These are phyloP conservation scores for Ceratopteris richardii DNA, from an alignment of 75 land plant genomes.

Conservation along the genomic window DNA sequence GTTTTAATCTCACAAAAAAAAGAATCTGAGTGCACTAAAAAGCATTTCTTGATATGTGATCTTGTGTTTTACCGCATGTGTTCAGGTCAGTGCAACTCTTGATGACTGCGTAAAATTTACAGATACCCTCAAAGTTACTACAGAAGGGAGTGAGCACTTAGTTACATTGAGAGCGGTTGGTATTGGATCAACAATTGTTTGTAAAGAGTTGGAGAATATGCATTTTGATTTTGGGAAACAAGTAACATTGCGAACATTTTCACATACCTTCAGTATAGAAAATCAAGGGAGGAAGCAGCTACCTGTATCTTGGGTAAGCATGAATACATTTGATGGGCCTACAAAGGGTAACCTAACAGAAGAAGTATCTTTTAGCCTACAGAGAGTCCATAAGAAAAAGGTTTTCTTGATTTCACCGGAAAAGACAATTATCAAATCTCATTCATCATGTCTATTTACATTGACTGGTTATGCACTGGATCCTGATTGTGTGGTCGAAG, in stretches of 20 bases:
- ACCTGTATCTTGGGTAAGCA: slow-evolving; percentile 9
- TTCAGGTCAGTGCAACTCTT: slow-evolving; percentile 20
- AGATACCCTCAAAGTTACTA: slow-evolving; percentile 12
- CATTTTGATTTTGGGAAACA: slow-evolving; percentile 21
- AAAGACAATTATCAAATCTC: slow-evolving; percentile 17
- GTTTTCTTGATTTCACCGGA: slow-evolving; percentile 16
- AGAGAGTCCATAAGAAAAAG: neutral
- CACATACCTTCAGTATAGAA: slow-evolving; percentile 8
- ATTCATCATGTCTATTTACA: slow-evolving; percentile 16
- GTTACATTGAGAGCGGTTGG: slow-evolving; percentile 16
- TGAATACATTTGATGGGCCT: neutral
- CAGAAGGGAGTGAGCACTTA: slow-evolving; percentile 21
- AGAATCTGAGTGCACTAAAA: too few species aligned
- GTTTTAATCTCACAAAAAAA: neutral
- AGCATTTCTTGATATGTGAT: neutral
- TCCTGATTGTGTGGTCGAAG: slow-evolving; percentile 14
- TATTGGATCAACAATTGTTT: slow-evolving; percentile 24
- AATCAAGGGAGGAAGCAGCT: slow-evolving; percentile 18
- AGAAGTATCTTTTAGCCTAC: neutral
- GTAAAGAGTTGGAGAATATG: slow-evolving; percentile 15
- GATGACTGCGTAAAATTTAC: slow-evolving; percentile 24
- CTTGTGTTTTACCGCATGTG: neutral
- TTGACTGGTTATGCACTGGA: slow-evolving; percentile 14
- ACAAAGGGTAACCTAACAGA: neutral
- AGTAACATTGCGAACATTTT: slow-evolving; percentile 17